Evolutionary conservation across 1,139 yeast genomes (phyloP), one percentile per base, ranked within the genome.

Genomic region (Pichia sp.): DNA sequence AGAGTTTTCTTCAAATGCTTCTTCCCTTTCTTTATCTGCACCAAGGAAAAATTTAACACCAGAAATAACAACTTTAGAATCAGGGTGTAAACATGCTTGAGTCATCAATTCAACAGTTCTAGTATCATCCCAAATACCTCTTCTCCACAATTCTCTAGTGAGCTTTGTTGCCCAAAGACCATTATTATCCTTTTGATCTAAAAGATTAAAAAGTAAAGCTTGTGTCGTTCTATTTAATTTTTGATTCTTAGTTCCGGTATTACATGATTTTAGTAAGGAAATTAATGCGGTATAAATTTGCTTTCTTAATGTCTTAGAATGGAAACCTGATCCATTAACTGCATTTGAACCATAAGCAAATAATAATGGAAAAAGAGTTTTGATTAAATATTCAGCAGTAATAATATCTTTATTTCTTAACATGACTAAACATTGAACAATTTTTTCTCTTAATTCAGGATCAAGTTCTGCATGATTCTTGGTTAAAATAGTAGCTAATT

Each of bases 81-180:
- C 95, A 10, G 84, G 78, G 58, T 88, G 96, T 46, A 85, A 64
- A 2, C 96, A 88, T 1, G 97, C 96, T 56, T 87, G 94, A 3
- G 95, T 83, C 97, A 93, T 89, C 55, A 91, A 78, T 63, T 91
- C 98, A 20, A 91, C 95, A 0, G 97, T 83, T 54, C 97, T 72
- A 1, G 95, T 76, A 63, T 91, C 99, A 61, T 88, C 96, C 99
- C 99, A 91, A 47, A 91, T 83, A 57, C 95, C 95, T 59, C 97
- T 74, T 66, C 95, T 76, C 99, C 99, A 91, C 42, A 91, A 70
- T 62, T 91, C 97, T 60, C 97, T 75, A 8, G 97, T 88, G 42
- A 91, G 69, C 57, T 87, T 88, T 9, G 97, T 85, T 5, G 98
- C 96, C 97, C 98, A 91, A 24, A 91, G 66, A 31, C 97, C 97